Base-by-base conservation (phyloP, 148 eudicot genomes). In the Pouteria glomerata region DNA sequence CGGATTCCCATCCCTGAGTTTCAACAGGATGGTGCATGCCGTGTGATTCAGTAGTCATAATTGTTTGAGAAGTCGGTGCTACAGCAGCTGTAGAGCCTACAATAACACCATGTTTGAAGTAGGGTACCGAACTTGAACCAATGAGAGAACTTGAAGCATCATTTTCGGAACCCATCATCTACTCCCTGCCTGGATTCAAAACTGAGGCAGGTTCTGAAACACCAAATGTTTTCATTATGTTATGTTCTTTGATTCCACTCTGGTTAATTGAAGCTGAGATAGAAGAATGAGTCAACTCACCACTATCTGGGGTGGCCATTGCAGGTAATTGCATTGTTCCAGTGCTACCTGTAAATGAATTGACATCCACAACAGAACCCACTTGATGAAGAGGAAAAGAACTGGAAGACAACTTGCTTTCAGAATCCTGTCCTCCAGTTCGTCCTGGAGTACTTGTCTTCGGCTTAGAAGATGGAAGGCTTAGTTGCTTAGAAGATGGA, bases 401-500 rank as follows among this genome's bases (percentile, higher is more conserved):
- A 68, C 31, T 31, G 14, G 70, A 13, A 7, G 81, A 76, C 76
- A 74, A 76, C 57, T 45, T 77, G 60, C 71, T 82, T 65, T 75
- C 82, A 56, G 63, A 70, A 37, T 55, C 51, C 50, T 63, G 75
- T 63, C 74, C 84, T 39, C 78, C 78, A 23, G 61, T 69, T 77
- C 70, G 76, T 24, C 75, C 82, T 44, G 88, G 70, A 39, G 78
- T 72, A 71, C 53, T 83, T 16, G 78, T 77, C 45, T 63, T 76
- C 23, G 97, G 92, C 13, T 97, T 87, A 57, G 97, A 94, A 69
- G 98, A 94, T 47, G n/a, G n/a, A n/a, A n/a, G n/a, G n/a, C n/a
- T n/a, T n/a, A n/a, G n/a, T n/a, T n/a, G n/a, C n/a, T n/a, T n/a
- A n/a, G n/a, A n/a, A n/a, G n/a, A n/a, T n/a, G 92, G 97, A 53